Evolutionary conservation across 371 early-diverging fungal genomes (phyloP), one percentile per base, ranked within the genome.

Genomic region (Syncephalastrum contaminatum): DNA sequence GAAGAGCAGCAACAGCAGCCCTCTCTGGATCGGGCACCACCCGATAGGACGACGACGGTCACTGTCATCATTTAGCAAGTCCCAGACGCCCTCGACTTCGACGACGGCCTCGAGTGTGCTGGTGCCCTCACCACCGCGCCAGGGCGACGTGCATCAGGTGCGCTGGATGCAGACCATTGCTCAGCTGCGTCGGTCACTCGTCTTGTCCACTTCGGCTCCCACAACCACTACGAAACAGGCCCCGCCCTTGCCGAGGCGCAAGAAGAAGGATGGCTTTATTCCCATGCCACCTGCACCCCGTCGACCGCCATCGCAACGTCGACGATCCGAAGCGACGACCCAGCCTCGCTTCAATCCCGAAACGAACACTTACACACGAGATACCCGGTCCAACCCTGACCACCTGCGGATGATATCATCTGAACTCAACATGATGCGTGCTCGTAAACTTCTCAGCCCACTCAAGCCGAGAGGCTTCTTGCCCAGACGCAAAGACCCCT

Each of bases 331-430:
- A 60, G 78, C 78, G 0, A 77, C 78, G 0, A 77, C 78, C 1
- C 75, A 77, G 48, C 78, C 78, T 45, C 68, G 78, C 21, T 77
- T 77, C 53, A 64, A 77, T 45, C 75, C 75, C 53, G 71, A 63
- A 16, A 77, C 78, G 19, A 77, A 77, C 50, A 77, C 78, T 20
- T 77, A 77, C 39, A 69, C 67, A 42, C 70, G 84, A 56, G 84
- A 82, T 64, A 82, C 80, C 56, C 73, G 84, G 22, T 82, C 82
- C 49, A 84, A 84, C 49, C 63, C 84, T 25, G 84, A 79, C 64
- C 81, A 84, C 62, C 51, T 84, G 49, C 64, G 82, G 47, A 84
- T 84, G 77, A 84, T 84, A 53, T 75, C 82, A 20, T 73, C 80
- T 30, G 84, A 84, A 59, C 51, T 84, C 54, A 72, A 76, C 42